These are phyloP conservation scores for Vanrija pseudolonga DNA, from an alignment of 1,284 basidiomycete genomes.

Conservation along the genomic window DNA sequence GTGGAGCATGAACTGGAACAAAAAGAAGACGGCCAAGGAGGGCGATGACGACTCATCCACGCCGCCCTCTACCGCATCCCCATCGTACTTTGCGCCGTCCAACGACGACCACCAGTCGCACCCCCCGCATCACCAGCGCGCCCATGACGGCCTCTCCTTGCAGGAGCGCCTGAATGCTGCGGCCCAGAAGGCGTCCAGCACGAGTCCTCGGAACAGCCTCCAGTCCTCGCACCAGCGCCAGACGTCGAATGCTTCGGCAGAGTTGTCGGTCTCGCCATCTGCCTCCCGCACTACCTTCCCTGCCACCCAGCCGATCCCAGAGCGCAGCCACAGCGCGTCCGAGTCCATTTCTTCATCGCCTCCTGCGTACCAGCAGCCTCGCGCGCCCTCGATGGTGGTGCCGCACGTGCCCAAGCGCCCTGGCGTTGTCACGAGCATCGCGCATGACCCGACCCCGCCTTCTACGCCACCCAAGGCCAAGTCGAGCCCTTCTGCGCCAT, in stretches of 20 bases:
- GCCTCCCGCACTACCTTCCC: too few species aligned
- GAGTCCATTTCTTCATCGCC: background rate
- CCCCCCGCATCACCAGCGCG: too few species aligned
- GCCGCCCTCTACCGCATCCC: background rate
- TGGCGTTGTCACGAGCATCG: conserved; percentile 37
- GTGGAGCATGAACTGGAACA: conserved; percentile 70
- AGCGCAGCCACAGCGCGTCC: too few species aligned
- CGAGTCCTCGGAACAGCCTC: background rate
- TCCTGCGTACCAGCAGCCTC: too few species aligned
- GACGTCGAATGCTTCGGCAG: background rate
- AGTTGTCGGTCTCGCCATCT: conserved; percentile 11
- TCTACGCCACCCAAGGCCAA: background rate
- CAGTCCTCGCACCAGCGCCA: background rate
- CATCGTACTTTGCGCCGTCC: conserved; percentile 30
- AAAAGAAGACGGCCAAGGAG: conserved; percentile 16
- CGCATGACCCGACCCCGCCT: background rate
- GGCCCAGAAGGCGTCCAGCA: conserved; percentile 9
- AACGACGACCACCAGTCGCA: conserved; percentile 17
- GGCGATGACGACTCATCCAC: conserved; percentile 6
- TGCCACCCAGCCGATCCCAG: too few species aligned
- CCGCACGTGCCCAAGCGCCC: conserved; percentile 42
- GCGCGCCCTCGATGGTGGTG: conserved; percentile 33
- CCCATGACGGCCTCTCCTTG: conserved; percentile 10
- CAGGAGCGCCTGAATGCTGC: conserved; percentile 42
- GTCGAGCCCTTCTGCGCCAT: background rate